Evolutionary conservation across 2,329 filamentous ascomycete species (phyloP).

Genomic region (Trichophyton simii): DNA sequence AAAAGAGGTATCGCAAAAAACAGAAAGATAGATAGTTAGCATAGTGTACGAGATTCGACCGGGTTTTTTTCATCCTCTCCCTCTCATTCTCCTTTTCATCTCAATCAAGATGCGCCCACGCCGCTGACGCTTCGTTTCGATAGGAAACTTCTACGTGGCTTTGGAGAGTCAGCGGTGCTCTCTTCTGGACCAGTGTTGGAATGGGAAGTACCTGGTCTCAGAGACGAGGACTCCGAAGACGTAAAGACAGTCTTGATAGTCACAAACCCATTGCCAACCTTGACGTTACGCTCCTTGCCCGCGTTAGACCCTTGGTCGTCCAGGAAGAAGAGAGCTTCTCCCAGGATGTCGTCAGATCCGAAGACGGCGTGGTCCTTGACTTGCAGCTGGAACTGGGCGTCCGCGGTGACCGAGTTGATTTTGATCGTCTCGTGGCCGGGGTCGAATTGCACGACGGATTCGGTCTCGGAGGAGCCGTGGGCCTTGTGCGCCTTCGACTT

Average conservation of each 20-base stretch:
- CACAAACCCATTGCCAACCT: constrained; percentile 60
- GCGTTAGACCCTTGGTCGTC: constrained; percentile 58
- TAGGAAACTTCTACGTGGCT: constrained; percentile 35
- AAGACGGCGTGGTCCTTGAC: constrained; percentile 80
- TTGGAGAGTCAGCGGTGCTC: constrained; percentile 26
- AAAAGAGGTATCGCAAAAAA: constrained; percentile 3
- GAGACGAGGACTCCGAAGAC: constrained; percentile 33
- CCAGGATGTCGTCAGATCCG: constrained; percentile 68
- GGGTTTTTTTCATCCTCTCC: no score
- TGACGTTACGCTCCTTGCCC: constrained; percentile 58
- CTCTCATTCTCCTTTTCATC: background rate
- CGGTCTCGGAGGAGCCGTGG: constrained; percentile 21
- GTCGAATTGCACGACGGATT: constrained; percentile 55
- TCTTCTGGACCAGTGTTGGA: constrained; percentile 20
- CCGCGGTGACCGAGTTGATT: constrained; percentile 57
- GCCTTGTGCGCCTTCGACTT: constrained; percentile 89
- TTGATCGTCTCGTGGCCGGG: constrained; percentile 59
- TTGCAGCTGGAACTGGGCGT: constrained; percentile 72
- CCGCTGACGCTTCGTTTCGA: constrained; percentile 29
- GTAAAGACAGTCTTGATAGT: constrained; percentile 62
- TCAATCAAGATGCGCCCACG: constrained; percentile 8
- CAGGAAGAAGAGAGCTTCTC: constrained; percentile 82
- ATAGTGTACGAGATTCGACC: background rate
- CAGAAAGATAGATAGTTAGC: background rate
- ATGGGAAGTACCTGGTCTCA: constrained; percentile 27